Evolutionary conservation across 305 asterid species (phyloP).

Genomic region (Solanum hybrid): DNA sequence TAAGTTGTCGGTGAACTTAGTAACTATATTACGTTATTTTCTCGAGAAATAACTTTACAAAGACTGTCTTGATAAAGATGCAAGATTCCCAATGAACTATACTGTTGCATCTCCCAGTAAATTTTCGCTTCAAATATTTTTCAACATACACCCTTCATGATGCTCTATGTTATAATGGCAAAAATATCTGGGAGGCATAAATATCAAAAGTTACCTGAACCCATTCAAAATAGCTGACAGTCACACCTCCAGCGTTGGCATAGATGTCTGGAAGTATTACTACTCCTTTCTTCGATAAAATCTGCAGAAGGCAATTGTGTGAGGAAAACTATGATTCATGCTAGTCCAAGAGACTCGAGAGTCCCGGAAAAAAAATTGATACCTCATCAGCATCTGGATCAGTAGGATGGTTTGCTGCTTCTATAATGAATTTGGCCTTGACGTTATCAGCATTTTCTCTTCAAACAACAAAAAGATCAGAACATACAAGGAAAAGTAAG

Average conservation of each 20-base stretch:
- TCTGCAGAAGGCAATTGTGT: constrained; percentile 34
- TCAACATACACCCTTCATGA: neutral
- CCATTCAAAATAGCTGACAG: constrained; percentile 97
- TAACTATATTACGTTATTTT: neutral
- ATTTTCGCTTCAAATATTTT: neutral
- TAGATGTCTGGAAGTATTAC: constrained; percentile 80
- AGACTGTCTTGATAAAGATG: neutral
- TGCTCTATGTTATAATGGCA: neutral
- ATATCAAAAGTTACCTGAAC: constrained; percentile 57
- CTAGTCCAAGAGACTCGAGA: neutral
- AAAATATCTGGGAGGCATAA: neutral
- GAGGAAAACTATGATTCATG: neutral
- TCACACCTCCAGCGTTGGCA: constrained; percentile 90
- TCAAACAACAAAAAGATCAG: constrained; percentile 11
- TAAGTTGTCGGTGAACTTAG: neutral
- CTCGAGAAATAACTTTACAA: neutral
- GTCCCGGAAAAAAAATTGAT: neutral
- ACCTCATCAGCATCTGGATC: constrained; percentile 98
- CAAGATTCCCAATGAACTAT: neutral
- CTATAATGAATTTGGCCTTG: constrained; percentile 66
- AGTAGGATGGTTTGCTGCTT: constrained; percentile 91
- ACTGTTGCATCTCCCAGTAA: neutral
- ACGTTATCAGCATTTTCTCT: constrained; percentile 78
- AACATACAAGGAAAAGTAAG: neutral
- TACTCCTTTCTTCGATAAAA: constrained; percentile 74